Base-by-base conservation (phyloP, 2,329 filamentous ascomycete genomes). In the Penicillium brevicompactum region DNA sequence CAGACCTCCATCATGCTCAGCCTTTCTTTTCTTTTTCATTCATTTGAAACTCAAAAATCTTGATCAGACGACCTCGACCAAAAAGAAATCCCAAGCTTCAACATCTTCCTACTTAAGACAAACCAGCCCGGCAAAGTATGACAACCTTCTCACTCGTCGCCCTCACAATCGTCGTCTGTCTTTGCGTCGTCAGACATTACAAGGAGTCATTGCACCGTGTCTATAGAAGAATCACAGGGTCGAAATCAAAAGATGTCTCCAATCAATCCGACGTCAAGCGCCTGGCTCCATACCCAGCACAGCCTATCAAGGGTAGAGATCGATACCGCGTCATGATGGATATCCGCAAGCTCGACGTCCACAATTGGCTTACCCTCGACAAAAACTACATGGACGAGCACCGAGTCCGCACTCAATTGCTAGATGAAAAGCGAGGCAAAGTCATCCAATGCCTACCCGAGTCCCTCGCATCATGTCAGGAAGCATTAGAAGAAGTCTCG, bases 301-400 rank as follows among this genome's bases (percentile, higher is more conserved):
- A 70, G 44, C 70, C 71, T 27, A 76, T 76, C 58, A 72, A 67
- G 52, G 74, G 73, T 7, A 65, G 70, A 52, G 71, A 71, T 38
- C 67, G 70, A 57, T 75, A 76, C 46, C 70, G 73, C 30, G 75
- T 78, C 44, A 77, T 77, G 59, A 80, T 82, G 74, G 78, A 79
- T 14, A 69, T 83, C 14, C 74, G 71, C 50, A 77, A 74, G 52
- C 67, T 80, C n/a, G 76, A 78, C 37, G 60, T 65, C 21, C 62
- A 68, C 18, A 78, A 80, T 53, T 83, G 80, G 81, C 71, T 83
- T 11, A 76, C 72, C 0, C 64, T 83, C 46, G 78, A 82, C 58
- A 71, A 74, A 11, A 72, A 74, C 27, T 81, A 82, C 57, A 68
- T 73, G 46, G 67, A 73, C 11, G 75, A 79, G 57, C 76, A 80